phyloP scores from a whole-genome alignment of 2,329 filamentous ascomycete genomes.

The Diaporthe destruens region DNA sequence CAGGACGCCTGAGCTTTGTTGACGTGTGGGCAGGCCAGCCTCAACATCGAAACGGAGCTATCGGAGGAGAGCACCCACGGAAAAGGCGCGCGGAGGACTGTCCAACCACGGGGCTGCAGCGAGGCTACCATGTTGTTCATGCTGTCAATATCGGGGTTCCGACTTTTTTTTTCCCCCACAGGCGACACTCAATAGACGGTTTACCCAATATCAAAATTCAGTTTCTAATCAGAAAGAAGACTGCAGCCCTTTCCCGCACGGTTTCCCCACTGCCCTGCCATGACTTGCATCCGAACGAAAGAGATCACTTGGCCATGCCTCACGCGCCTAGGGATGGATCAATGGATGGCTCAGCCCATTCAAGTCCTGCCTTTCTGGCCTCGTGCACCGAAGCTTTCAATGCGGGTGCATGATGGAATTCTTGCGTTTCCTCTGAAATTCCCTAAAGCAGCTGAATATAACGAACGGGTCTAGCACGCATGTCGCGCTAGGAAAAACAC shows the following conservation, averaged over 20 bases:
- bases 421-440: not conserved
- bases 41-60: slow-evolving; percentile 25
- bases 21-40: slow-evolving; percentile 9
- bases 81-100: slow-evolving; percentile 19
- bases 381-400: not conserved
- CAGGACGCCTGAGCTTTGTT: slow-evolving; percentile 1
- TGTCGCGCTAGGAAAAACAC: not conserved
- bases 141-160: slow-evolving; percentile 25
- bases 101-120: slow-evolving; percentile 23
- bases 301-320: not conserved
- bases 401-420: not conserved
- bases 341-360: too few species aligned
- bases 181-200: slow-evolving; percentile 40
- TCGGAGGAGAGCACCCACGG: slow-evolving; percentile 10
- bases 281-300: not conserved
- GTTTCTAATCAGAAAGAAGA: slow-evolving; percentile 31
- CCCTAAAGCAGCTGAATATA: not conserved
- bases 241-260: not conserved
- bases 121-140: slow-evolving; percentile 29
- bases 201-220: slow-evolving; percentile 34
- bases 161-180: slow-evolving; percentile 21
- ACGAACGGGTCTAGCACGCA: not conserved
- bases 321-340: not conserved
- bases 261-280: not conserved
- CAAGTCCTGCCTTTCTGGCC: not conserved